These are phyloP conservation scores for Suillus variegatus DNA, from an alignment of 768 basidiomycete species.

Conservation along the genomic window DNA sequence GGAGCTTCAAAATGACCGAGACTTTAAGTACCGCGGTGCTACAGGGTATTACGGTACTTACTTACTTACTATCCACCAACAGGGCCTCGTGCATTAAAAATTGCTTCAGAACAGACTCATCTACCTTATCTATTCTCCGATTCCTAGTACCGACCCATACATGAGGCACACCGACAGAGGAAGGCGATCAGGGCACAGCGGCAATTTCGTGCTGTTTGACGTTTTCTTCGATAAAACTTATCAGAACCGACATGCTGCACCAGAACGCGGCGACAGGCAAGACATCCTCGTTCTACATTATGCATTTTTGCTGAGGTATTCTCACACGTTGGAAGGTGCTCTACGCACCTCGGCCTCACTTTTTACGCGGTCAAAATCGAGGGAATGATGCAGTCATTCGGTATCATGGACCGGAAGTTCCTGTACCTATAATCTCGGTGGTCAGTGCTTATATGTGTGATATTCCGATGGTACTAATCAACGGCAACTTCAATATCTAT, in stretches of 20 bases:
- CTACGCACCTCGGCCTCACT: neutral
- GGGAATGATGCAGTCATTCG: neutral
- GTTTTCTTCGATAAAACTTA: neutral
- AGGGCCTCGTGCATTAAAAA: neutral
- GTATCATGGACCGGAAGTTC: neutral
- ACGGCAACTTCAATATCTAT: neutral
- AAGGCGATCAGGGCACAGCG: neutral
- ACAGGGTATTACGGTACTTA: neutral
- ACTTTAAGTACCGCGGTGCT: neutral
- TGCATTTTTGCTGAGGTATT: constrained; percentile 1
- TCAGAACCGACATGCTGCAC: neutral
- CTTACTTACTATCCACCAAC: neutral
- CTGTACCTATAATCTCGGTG: neutral
- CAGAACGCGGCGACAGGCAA: neutral
- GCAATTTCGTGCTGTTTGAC: neutral
- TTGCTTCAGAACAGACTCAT: neutral
- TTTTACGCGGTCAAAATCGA: neutral
- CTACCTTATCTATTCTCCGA: neutral
- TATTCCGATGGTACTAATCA: neutral
- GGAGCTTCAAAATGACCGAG: neutral
- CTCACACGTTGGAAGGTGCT: neutral
- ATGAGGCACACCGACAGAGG: neutral
- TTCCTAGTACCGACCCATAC: neutral
- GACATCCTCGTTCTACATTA: constrained; percentile 1
- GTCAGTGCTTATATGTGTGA: neutral